A percentile compares a stretch with the other conserved stretches of the same genome.
These are phyloP conservation scores for Mycocentrospora acerina DNA, from an alignment of 2,329 filamentous ascomycete species.

Conservation along the genomic window DNA sequence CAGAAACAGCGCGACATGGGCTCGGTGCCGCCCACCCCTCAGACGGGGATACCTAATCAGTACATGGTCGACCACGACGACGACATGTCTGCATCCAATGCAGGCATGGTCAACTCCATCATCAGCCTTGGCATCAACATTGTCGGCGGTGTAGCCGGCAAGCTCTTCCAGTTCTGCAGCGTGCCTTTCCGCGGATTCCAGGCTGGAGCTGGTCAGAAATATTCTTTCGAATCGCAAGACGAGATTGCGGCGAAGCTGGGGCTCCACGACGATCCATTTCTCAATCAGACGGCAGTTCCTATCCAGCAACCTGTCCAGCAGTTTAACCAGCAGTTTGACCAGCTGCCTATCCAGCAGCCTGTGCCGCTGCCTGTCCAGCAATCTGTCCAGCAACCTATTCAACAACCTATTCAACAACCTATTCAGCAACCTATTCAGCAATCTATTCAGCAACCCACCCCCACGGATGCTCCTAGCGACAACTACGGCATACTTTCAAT, in stretches of 20 bases:
- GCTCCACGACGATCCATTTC: slow-evolving; percentile 22
- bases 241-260: slow-evolving; percentile 28
- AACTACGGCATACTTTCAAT: slow-evolving; percentile 50
- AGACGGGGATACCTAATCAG: slow-evolving; percentile 15
- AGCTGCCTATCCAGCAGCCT: no score
- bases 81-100: slow-evolving; percentile 19
- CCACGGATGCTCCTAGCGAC: slow-evolving; percentile 57
- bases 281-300: slow-evolving; percentile 13
- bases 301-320: no score
- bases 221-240: slow-evolving; percentile 54
- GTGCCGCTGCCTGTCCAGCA: no score
- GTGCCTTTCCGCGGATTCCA: slow-evolving; percentile 80
- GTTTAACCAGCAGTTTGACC: slow-evolving; percentile 21
- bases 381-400: no score
- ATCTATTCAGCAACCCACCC: slow-evolving; percentile 46
- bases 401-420: no score
- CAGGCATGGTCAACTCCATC: slow-evolving; percentile 44
- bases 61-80: slow-evolving; percentile 11
- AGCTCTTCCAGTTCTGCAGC: slow-evolving; percentile 80
- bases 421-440: no score
- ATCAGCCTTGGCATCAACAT: slow-evolving; percentile 60
- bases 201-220: slow-evolving; percentile 77
- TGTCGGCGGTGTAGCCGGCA: slow-evolving; percentile 69
- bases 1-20: slow-evolving; percentile 41
- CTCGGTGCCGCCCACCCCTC: slow-evolving; percentile 33